Base-by-base conservation (phyloP, 768 basidiomycete species). In the Phylloporus sp. region DNA sequence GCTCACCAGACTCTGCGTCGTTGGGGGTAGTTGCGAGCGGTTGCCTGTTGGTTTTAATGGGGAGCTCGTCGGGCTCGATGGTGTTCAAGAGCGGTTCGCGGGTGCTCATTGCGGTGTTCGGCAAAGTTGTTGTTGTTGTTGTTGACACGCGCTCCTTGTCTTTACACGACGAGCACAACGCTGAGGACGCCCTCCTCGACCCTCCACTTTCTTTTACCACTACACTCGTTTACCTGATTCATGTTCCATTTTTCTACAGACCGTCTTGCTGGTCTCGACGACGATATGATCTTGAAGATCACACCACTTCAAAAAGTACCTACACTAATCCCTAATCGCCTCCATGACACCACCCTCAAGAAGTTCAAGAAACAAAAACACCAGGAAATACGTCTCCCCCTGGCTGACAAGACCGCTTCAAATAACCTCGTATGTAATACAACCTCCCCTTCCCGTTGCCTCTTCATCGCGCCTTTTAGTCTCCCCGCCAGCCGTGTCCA, bases 31-130 rank as follows among this genome's bases (percentile, higher is more conserved):
- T 75, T 16, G 84, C 83, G 23, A 85, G 79, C 2, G 78, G 76
- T 27, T 72, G 56, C 28, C 69, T 59, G 23, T 69, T 45, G 45
- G 62, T 13, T 49, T 62, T 67, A 16, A 64, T 47, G 47, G 63
- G 57, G 53, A 67, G 74, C 38, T 92, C 91, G 68, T 95, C 93
- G 27, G 93, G 83, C 67, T 95, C 93, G 50, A 95, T 95, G 29
- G 88, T 89, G 52, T 86, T 78, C 41, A 91, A 74, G 45, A 91
- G 73, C 20, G 88, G 86, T 27, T 82, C 77, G 26, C 77, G 72
- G 47, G 72, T 74, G 70, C 78, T 82, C 85, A 86, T 86, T 40
- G 48, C 58, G 10, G 38, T 32, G 28, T 26, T 52, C 51, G 52
- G 53, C 26, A 50, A 46, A 38, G 26, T 27, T 48, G 42, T 46